phyloP scores from a whole-genome alignment of 1,139 yeast genomes.

The Saccharomycopsis hybrid region DNA sequence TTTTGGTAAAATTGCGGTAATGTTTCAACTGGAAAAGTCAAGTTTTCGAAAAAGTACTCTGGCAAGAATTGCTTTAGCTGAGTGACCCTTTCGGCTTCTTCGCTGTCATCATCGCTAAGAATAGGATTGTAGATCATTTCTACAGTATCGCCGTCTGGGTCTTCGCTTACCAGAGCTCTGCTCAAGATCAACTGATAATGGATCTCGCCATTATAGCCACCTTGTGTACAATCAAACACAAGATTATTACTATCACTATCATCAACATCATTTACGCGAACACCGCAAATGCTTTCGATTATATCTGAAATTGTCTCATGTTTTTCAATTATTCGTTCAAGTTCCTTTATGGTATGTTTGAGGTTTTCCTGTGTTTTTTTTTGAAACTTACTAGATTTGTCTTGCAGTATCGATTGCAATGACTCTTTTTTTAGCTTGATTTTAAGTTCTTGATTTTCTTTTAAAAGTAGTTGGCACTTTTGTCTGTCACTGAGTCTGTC shows the following conservation, averaged over 20 bases:
- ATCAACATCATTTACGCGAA: constrained; percentile 43
- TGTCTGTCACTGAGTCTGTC: not conserved
- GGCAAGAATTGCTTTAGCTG: constrained; percentile 43
- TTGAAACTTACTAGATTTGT: not conserved
- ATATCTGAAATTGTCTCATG: constrained; percentile 47
- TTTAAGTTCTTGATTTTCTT: constrained; percentile 1
- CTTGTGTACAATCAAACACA: constrained; percentile 49
- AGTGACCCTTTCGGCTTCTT: constrained; percentile 30
- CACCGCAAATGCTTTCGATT: constrained; percentile 51
- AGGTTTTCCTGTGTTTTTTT: not conserved
- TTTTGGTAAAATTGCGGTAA: constrained; percentile 54
- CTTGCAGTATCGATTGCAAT: too few species aligned
- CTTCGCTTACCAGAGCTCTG: not conserved
- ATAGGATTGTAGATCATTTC: constrained; percentile 44
- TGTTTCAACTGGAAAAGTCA: constrained; percentile 55
- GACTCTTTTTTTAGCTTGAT: not conserved
- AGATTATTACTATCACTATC: constrained; percentile 38
- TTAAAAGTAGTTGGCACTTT: not conserved
- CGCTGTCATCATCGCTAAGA: constrained; percentile 32
- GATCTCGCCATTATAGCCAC: constrained; percentile 36
- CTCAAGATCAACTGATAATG: constrained; percentile 30
- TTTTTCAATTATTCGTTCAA: constrained; percentile 35
- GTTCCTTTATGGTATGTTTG: constrained; percentile 20
- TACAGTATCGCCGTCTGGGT: constrained; percentile 17
- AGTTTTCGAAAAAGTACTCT: constrained; percentile 54